Evolutionary conservation across 441 rosid genomes (phyloP), one percentile per base, ranked within the genome.

Genomic region (Populus trichocarpa): DNA sequence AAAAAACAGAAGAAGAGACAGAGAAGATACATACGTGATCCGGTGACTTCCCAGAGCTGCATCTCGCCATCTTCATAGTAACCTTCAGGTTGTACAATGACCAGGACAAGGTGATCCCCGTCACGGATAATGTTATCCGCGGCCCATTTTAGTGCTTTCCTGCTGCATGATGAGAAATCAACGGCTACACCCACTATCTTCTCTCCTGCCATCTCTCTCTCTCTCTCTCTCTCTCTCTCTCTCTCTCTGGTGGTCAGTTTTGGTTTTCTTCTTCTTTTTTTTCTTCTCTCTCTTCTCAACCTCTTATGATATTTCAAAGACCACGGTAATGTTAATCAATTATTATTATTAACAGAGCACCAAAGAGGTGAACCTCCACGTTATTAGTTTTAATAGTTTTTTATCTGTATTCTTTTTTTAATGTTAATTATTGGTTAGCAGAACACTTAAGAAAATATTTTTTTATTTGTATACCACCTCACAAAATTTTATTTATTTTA

Each of bases 11-110:
- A 23, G 32, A 22, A 20, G 40, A n/a, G 70, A 30, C 28, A 46
- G 71, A 42, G 14, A 7, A 61, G 50, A 7, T 90, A 94, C 99
- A 46, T 13, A 46, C 57, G 99, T 65, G 98, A 90, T 67, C 99
- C 99, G 42, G 91, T 89, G 88, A 72, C 84, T 77, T 69, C 92
- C 99, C 98, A 96, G 77, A 96, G 98, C 88, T 91, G 98, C 87
- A 85, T 83, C 91, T 93, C 94, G 78, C 99, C 98, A 18, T 81
- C 84, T 75, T 94, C 98, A 80, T 93, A 91, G 77, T 82, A n/a
- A 8, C 84, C 87, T 32, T 88, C 92, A 5, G 88, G 91, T 71
- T 71, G 88, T 9, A 92, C 75, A 73, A 85, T 81, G 65, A 96
- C 42, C 61, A 96, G 95, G 81, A 94, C 86, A 28, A 94, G 92